Base-by-base conservation (phyloP, 176 grass and related monocot genomes). In the Cenchrus fungigraminus region DNA sequence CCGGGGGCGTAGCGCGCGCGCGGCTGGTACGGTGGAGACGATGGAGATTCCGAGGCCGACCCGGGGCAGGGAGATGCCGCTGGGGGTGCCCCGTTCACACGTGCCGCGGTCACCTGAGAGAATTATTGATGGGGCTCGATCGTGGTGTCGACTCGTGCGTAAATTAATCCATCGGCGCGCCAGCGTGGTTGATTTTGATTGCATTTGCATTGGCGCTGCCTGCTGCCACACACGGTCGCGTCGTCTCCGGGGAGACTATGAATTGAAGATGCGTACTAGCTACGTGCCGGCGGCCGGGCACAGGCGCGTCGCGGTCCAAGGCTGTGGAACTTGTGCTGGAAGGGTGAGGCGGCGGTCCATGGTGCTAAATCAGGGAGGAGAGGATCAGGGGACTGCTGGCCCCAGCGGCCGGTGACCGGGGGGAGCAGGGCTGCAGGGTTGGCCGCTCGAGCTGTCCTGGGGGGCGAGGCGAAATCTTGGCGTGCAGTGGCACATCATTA, bases 11-110 rank as follows among this genome's bases (percentile, higher is more conserved):
- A 14, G 55, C 40, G 53, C 54, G 45, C 54, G 45, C 44, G 44
- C 44, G 2, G 44, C 44, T 45, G 31, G 31, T 32, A 32, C 31
- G 3, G 3, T 61, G 12, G 76, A 12, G 56, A 32, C 69, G 68
- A 45, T 7, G 71, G 68, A 55, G 46, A 64, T 81, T 70, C 53
- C 55, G 65, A 50, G 82, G 29, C 17, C n/a, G 60, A 74, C 31
- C 61, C 54, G 64, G 46, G 81, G 13, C 6, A 49, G 79, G 20
- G 45, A 77, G 82, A 89, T 89, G 71, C 83, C 78, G 63, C 12
- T 9, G 69, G 51, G 22, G 68, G 15, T 28, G 25, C 34, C 34
- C 11, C 57, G 87, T 84, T 84, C 87, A 40, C 37, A 40, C 37
- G 37, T 40, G 37, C 37, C 37, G 37, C 57, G 19, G 55, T 67